phyloP scores from a whole-genome alignment of 1,284 basidiomycete genomes.

The Sporisorium exsertum region DNA sequence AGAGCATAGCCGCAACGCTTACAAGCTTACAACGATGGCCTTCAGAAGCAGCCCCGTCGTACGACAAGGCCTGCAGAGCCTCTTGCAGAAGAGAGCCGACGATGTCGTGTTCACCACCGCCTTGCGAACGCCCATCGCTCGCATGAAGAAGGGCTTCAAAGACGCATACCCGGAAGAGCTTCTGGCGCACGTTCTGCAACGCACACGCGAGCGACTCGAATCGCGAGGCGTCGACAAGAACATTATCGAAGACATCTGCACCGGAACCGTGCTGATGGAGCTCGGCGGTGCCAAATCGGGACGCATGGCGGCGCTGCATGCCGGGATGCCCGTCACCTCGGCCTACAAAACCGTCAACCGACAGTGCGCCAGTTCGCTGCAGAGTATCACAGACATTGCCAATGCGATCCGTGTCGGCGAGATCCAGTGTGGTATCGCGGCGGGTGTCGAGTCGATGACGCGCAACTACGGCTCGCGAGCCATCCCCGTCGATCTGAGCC shows the following conservation, averaged over 20 bases:
- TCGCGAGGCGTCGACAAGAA: conserved; percentile 65
- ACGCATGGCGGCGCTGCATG: conserved; percentile 69
- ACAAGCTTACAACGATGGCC: too few relatives aligned
- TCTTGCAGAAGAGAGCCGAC: conserved; percentile 59
- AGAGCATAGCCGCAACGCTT: too few relatives aligned
- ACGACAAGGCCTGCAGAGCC: conserved; percentile 49
- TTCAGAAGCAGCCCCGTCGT: conserved; percentile 42
- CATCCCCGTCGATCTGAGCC: conserved; percentile 66
- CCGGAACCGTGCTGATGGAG: conserved; percentile 70
- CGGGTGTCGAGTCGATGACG: conserved; percentile 68
- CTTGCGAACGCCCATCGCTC: conserved; percentile 69
- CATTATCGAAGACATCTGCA: conserved; percentile 68
- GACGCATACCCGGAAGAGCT: conserved; percentile 69
- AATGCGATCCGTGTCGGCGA: conserved; percentile 66
- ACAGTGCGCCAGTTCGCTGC: conserved; percentile 69
- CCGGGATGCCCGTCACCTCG: conserved; percentile 55
- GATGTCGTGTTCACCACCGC: conserved; percentile 68
- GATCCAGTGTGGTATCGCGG: conserved; percentile 64
- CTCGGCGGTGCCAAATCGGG: conserved; percentile 70
- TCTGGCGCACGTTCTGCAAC: conserved; percentile 65
- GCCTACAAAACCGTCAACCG: conserved; percentile 68
- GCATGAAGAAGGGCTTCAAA: conserved; percentile 67
- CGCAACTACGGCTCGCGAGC: conserved; percentile 66
- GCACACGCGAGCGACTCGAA: conserved; percentile 66
- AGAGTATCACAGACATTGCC: conserved; percentile 69